These are phyloP conservation scores for Volvox reticuliferus DNA, from an alignment of 139 green algal species.

Conservation along the genomic window DNA sequence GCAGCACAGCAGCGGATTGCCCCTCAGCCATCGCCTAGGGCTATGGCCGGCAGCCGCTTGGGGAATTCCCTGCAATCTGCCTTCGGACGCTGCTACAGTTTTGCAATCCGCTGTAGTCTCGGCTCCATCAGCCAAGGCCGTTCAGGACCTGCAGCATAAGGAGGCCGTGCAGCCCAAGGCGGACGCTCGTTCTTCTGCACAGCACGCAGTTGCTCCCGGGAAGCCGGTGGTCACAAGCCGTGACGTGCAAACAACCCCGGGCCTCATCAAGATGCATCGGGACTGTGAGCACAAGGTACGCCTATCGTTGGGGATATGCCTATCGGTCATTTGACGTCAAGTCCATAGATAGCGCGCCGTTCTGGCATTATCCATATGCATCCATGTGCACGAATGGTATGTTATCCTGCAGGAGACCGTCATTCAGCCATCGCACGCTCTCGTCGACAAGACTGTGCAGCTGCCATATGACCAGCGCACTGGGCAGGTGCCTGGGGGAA, in stretches of 20 bases:
- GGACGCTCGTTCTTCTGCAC: too few species aligned
- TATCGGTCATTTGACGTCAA: too few species aligned
- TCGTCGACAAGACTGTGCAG: too few species aligned
- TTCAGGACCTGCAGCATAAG: not conserved
- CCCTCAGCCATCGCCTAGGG: constrained; percentile 29
- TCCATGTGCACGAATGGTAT: too few species aligned
- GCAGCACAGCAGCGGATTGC: not conserved
- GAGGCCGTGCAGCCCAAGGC: not conserved
- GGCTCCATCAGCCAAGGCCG: not conserved
- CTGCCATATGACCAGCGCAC: too few species aligned
- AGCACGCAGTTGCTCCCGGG: not conserved
- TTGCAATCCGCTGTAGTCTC: not conserved
- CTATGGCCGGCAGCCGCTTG: constrained; percentile 6
- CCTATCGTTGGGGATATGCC: too few species aligned
- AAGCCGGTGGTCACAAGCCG: constrained; percentile 3
- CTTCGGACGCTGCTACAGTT: not conserved
- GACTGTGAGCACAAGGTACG: not conserved
- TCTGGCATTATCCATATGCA: too few species aligned
- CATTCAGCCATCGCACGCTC: too few species aligned
- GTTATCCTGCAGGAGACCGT: too few species aligned
- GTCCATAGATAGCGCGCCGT: too few species aligned
- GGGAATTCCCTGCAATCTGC: constrained; percentile 1
- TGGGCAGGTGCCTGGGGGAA: too few species aligned
- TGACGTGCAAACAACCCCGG: constrained; percentile 35
- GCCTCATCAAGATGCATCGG: not conserved